Evolutionary conservation across 495 filamentous ascomycete species (phyloP), one percentile per base, ranked within the genome.

Genomic region (Symbiotaphrina buchneri): DNA sequence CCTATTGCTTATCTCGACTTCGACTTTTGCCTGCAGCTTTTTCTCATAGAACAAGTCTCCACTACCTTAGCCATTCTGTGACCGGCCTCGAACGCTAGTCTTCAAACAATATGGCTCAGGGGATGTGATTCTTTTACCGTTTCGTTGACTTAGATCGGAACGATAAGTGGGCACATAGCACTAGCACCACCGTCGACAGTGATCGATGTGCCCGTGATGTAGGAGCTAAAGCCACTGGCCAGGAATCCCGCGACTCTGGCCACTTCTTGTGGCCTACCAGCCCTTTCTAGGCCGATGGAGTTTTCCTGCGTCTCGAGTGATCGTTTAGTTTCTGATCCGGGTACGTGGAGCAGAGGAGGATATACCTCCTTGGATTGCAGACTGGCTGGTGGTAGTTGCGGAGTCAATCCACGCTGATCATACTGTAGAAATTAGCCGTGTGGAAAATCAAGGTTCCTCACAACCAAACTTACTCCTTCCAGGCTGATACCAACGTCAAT

Each of bases 401-500:
- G 41, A 17, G 48, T 53, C 58, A 65, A 58, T 11, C 60, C 59
- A n/a, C 51, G 41, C 56, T 59, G 58, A 34, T 66, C 63, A 33
- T 60, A 59, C 42, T 56, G 20, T 8, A 18, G n/a, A n/a, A n/a
- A n/a, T 28, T 10, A 33, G 20, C 19, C 18, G 18, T 44, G 16
- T 37, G 10, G 18, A 18, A 17, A n/a, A n/a, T n/a, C n/a, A n/a
- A n/a, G n/a, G n/a, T n/a, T n/a, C n/a, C n/a, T n/a, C n/a, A n/a
- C n/a, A n/a, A n/a, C 15, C 25, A 29, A 6, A 39, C 48, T 32
- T 42, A 53, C 51, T 3, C 46, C 55, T 28, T 56, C 49, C 34
- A 68, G 44, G 40, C 68, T 60, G 18, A 67, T 56, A 0, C 65
- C 66, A 19, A 61, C 53, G 45, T 69, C 64, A 31, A 70, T 64